A percentile compares a stretch with the other conserved stretches of the same genome.
These are phyloP conservation scores for Entonaema liquescens DNA, from an alignment of 495 filamentous ascomycete genomes.

Conservation along the genomic window DNA sequence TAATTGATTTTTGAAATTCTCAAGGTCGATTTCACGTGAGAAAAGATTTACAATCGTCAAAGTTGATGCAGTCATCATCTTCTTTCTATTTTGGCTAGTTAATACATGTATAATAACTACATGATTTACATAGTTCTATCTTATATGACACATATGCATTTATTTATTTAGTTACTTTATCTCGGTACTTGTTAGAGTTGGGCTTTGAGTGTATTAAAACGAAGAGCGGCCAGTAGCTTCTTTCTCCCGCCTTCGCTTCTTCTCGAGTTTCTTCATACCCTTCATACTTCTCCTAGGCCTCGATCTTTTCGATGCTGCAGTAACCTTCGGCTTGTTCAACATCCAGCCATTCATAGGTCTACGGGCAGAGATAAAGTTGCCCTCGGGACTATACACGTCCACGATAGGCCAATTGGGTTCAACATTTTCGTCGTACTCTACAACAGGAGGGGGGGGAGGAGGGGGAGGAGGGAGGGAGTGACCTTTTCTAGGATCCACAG, in stretches of 20 bases:
- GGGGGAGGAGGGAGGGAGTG: slow-evolving; percentile 23
- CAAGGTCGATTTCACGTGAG: not conserved
- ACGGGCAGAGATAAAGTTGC: slow-evolving; percentile 74
- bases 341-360: slow-evolving; percentile 78
- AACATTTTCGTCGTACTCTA: slow-evolving; percentile 6
- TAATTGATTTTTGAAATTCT: not conserved
- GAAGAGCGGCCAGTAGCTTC: not conserved
- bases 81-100: not conserved
- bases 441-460: not conserved
- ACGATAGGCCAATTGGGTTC: slow-evolving; percentile 68
- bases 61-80: not conserved
- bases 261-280: slow-evolving; percentile 62
- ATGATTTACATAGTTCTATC: not conserved
- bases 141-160: not conserved
- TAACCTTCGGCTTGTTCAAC: slow-evolving; percentile 50
- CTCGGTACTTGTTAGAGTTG: not conserved
- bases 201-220: not conserved
- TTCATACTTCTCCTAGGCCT: slow-evolving; percentile 68
- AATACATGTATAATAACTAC: not conserved
- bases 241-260: slow-evolving; percentile 43
- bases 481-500: slow-evolving; percentile 31
- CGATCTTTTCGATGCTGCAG: slow-evolving; percentile 29
- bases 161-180: not conserved
- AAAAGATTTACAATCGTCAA: not conserved
- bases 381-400: slow-evolving; percentile 86